These are phyloP conservation scores for Anisodus acutangulus DNA, from an alignment of 257 asterid species.

Conservation along the genomic window DNA sequence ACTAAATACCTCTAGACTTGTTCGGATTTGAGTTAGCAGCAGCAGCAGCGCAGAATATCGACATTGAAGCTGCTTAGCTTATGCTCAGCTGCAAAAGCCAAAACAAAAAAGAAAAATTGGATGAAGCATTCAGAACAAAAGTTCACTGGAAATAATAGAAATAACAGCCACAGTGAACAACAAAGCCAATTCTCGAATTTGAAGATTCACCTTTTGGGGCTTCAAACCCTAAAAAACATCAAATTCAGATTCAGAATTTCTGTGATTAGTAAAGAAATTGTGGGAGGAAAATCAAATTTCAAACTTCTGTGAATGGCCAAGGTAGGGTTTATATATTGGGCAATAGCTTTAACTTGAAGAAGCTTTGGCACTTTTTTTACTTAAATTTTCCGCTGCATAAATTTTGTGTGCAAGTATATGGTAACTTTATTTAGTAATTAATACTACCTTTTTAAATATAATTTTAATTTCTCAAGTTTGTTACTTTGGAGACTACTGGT, in stretches of 20 bases:
- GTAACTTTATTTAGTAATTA: no score
- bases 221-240: neutral
- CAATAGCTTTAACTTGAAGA: constrained; percentile 33
- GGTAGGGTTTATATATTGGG: constrained; percentile 30
- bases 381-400: neutral
- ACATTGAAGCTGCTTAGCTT: constrained; percentile 45
- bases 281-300: neutral
- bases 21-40: constrained; percentile 62
- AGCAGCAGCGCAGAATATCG: constrained; percentile 62
- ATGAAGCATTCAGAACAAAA: neutral
- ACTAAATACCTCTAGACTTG: constrained; percentile 69
- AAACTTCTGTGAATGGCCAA: neutral
- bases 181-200: no score
- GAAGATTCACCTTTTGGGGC: neutral
- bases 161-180: no score
- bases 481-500: no score
- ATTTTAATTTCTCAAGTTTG: no score
- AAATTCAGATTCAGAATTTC: neutral
- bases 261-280: neutral
- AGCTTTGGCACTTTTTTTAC: neutral
- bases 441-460: no score
- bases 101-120: no score
- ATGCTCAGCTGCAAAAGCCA: neutral
- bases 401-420: neutral
- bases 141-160: neutral